Percentiles rank a stretch among this genome's conserved stretches.
Evolutionary conservation across 805 yeast species (phyloP).

Genomic region (Nakazawaea ambrosiae): DNA sequence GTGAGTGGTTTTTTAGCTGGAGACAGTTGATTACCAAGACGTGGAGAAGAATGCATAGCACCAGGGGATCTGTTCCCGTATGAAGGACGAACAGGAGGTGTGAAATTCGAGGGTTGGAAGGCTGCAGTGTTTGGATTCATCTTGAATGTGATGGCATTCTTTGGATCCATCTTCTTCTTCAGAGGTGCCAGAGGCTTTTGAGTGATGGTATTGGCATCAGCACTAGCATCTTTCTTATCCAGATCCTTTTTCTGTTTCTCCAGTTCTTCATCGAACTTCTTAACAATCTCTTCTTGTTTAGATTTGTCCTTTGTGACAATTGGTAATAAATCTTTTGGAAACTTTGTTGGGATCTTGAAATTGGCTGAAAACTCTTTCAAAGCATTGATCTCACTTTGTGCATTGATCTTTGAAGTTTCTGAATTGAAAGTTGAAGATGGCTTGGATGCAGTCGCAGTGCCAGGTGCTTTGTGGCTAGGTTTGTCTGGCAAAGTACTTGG

Average conservation of each 20-base stretch:
- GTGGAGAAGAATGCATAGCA: conserved; percentile 12
- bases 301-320: conserved; percentile 59
- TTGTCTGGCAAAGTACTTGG: conserved; percentile 15
- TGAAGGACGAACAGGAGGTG: conserved; percentile 14
- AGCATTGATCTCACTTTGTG: conserved; percentile 60
- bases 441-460: conserved; percentile 2
- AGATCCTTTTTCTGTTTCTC: conserved; percentile 14
- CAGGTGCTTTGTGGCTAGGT: conserved; percentile 14
- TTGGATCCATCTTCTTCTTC: conserved; percentile 48
- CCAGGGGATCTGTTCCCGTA: conserved; percentile 5
- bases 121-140: conserved; percentile 65
- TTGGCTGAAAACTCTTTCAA: conserved; percentile 74
- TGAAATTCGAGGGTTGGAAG: conserved; percentile 42
- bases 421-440: conserved; percentile 16
- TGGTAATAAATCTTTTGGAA: conserved; percentile 62
- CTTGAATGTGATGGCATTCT: conserved; percentile 52
- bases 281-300: conserved; percentile 57
- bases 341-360: conserved; percentile 48
- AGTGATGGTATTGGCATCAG: conserved; percentile 9
- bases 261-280: conserved; percentile 16
- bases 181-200: conserved; percentile 7
- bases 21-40: conserved; percentile 11
- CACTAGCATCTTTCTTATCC: conserved; percentile 13
- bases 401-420: conserved; percentile 37
- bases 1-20: conserved; percentile 4